Evolutionary conservation across 257 asterid genomes (phyloP), one percentile per base, ranked within the genome.

Genomic region (Nicotiana noctiflora): DNA sequence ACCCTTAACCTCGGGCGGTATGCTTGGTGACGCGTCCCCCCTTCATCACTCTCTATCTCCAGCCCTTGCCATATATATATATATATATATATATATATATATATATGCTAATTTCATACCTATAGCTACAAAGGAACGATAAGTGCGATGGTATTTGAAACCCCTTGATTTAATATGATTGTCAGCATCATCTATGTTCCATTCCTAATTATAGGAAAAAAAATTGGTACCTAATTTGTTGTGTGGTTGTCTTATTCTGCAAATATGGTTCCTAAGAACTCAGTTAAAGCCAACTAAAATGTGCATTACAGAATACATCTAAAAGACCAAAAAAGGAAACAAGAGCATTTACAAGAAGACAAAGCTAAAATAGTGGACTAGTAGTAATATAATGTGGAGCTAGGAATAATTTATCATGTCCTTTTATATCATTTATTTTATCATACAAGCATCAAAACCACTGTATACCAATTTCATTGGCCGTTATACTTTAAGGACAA

Each of bases 401-500:
- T 23, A 23, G 61, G 78, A 72, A 72, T 72, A 72, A 49, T 72
- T 70, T 72, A 49, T 46, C 78, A 72, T 72, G 78, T 72, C 40
- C 40, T 23, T 72, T 49, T 7, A 7, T 23, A 72, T 72, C 40
- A 72, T 49, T 23, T 72, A 17, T 15, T 40, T 40, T 46, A 72
- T 72, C 78, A 49, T 61, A 34, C 72, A 75, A 86, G 88, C 81
- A 88, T 86, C 86, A 81, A 70, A 84, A 80, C 79, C 72, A 64
- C 59, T 40, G 83, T 61, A 79, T 32, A 76, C 23, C 40, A 86
- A 91, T 76, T 81, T 84, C 83, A 82, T 86, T 80, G 56, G 76
- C 72, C 82, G 84, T 92, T 84, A 61, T 88, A 82, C 91, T 88
- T 90, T 89, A 32, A 67, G 75, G 21, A 85, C 64, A 75, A 79